Evolutionary conservation across 2,329 filamentous ascomycete genomes (phyloP).

Genomic region (Metarhizium sp.): DNA sequence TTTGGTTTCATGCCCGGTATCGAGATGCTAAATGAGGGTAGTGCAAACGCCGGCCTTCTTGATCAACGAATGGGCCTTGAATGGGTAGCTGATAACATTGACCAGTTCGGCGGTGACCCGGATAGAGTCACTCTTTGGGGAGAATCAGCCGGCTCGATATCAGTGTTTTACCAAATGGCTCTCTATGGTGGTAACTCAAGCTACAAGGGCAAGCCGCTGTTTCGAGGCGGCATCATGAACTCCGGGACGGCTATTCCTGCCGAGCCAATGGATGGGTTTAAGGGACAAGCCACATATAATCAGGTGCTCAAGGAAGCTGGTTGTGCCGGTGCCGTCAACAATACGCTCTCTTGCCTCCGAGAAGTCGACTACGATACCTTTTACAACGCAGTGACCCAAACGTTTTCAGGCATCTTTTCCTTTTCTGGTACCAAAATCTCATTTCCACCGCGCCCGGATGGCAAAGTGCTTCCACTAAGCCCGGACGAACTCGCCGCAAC

Average conservation of each 20-base stretch:
- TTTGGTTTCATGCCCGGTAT: conserved; percentile 66
- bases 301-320: conserved; percentile 49
- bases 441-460: conserved; percentile 54
- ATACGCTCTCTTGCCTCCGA: no score
- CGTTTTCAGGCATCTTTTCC: conserved; percentile 48
- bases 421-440: conserved; percentile 36
- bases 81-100: conserved; percentile 73
- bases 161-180: conserved; percentile 64
- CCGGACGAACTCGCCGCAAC: conserved; percentile 51
- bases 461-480: conserved; percentile 39
- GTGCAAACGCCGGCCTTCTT: conserved; percentile 59
- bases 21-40: conserved; percentile 55
- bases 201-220: conserved; percentile 46
- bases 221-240: conserved; percentile 72
- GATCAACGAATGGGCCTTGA: conserved; percentile 61
- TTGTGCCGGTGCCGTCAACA: conserved; percentile 47
- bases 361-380: conserved; percentile 30
- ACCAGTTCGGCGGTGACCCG: conserved; percentile 68
- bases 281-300: conserved; percentile 58
- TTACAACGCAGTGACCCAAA: conserved; percentile 41
- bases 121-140: conserved; percentile 72
- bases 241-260: conserved; percentile 56
- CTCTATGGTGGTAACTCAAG: neutral
- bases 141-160: conserved; percentile 62
- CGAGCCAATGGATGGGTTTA: conserved; percentile 53